Base-by-base conservation (phyloP, 2,329 filamentous ascomycete genomes). In the Trichothecium sympodiale region DNA sequence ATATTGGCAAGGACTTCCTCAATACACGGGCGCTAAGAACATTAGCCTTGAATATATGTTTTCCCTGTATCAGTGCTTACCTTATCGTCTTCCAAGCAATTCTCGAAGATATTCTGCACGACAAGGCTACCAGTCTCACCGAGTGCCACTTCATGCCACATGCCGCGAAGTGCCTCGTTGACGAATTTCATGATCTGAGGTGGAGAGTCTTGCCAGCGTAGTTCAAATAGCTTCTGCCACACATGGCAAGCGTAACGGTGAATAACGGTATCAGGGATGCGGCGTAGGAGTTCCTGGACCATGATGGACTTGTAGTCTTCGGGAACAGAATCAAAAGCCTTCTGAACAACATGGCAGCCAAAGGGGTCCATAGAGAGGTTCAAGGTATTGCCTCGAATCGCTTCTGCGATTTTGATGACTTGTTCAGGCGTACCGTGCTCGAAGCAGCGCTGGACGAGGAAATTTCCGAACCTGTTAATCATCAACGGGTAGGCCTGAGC, bases 61-160 rank as follows among this genome's bases (percentile, higher is more conserved):
- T 5, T n/a, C 10, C 4, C 12, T 28, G 20, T 27, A 26, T 17
- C 13, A 30, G 35, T 43, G 52, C 65, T 44, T 65, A 89, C 87
- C 78, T 98, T 98, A 64, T 98, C 91, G 51, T 96, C 89, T 53
- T 98, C 93, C 20, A 96, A 74, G 52, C 91, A 98, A 52, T 98
- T 98, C 65, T 98, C 91, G 57, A 98, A 98, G 53, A 98, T 98
- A 57, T 98, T 98, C 61, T 98, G 91, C 33, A 98, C 93, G 31
- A 98, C 91, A 48, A 98, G 70, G 57, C 91, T 98, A 41, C 91
- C 91, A 9, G 93, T 98, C 66, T 98, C 91, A 26, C 91, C 91
- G 35, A 96, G 67, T 16, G 93, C 93, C 43, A 98, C 91, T 53
- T 98, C 89, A 53, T 96, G 88, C 91, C 91, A 98, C 87, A 96